Percentiles rank a stretch among this genome's conserved stretches.
phyloP scores from a whole-genome alignment of 176 grass and related monocot genomes.

The Hordeum vulgare region DNA sequence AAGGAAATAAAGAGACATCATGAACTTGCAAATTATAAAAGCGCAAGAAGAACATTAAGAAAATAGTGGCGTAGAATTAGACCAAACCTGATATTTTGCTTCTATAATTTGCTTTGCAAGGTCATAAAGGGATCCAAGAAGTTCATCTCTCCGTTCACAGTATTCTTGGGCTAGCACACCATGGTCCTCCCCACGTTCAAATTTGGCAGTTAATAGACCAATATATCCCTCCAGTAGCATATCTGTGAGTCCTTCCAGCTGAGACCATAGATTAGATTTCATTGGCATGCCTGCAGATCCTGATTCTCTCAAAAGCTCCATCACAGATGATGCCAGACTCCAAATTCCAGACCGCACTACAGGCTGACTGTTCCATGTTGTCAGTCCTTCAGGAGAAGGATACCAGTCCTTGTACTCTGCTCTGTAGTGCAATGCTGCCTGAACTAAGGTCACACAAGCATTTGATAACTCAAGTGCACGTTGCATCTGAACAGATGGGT shows the following conservation, averaged over 20 bases:
- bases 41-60: neutral
- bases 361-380: conserved; percentile 80
- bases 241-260: conserved; percentile 75
- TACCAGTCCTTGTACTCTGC: conserved; percentile 77
- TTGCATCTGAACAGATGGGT: conserved; percentile 59
- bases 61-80: conserved; percentile 2
- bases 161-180: conserved; percentile 78
- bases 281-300: conserved; percentile 44
- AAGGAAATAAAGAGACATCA: conserved; percentile 4
- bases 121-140: conserved; percentile 76
- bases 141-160: conserved; percentile 77
- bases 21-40: conserved; percentile 1
- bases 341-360: conserved; percentile 79
- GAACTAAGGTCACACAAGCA: conserved; percentile 58
- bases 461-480: conserved; percentile 77
- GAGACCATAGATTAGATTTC: conserved; percentile 62
- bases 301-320: conserved; percentile 65
- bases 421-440: conserved; percentile 60
- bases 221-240: conserved; percentile 78
- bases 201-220: conserved; percentile 68
- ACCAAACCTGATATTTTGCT: conserved; percentile 72
- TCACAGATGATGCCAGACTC: conserved; percentile 66
- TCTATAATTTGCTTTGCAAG: conserved; percentile 79
- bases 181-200: conserved; percentile 70
- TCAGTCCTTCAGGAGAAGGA: conserved; percentile 85